phyloP scores from a whole-genome alignment of 176 grass and related monocot genomes.

The Rhynchospora pubera region DNA sequence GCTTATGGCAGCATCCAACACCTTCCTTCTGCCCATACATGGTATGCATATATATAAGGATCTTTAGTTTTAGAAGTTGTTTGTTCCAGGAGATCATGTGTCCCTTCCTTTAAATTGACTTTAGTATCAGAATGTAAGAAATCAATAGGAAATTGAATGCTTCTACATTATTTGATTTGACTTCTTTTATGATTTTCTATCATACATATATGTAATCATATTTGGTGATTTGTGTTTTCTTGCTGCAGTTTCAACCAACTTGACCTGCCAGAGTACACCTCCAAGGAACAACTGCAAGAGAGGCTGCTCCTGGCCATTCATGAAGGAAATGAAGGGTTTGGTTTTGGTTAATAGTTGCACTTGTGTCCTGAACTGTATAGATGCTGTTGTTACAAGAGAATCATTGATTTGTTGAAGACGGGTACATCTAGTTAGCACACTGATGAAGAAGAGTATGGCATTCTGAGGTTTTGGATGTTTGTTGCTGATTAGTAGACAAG shows the following conservation, averaged over 20 bases:
- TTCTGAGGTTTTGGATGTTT: background rate
- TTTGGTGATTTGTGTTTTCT: background rate
- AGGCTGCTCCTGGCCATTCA: constrained; percentile 85
- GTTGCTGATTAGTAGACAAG: background rate
- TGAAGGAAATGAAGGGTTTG: constrained; percentile 96
- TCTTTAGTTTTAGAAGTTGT: background rate
- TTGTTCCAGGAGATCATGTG: background rate
- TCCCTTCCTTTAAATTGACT: too few species aligned
- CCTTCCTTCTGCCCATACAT: constrained; percentile 95
- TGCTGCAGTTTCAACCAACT: constrained; percentile 91
- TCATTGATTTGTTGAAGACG: constrained; percentile 18
- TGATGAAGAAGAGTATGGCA: constrained; percentile 4
- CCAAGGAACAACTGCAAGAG: constrained; percentile 91
- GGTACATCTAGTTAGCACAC: constrained; percentile 8
- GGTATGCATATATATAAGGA: constrained; percentile 32
- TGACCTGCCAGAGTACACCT: constrained; percentile 91
- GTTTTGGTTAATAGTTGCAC: constrained; percentile 58
- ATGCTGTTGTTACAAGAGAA: constrained; percentile 9
- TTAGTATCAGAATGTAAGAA: background rate
- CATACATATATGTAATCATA: background rate
- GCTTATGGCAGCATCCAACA: constrained; percentile 92
- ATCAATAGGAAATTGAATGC: background rate
- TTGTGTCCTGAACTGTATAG: constrained; percentile 22
- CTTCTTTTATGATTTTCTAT: background rate
- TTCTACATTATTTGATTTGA: background rate